Conservation (phyloP, 257 asterid genomes). For the Solanum dulcamara region DNA sequence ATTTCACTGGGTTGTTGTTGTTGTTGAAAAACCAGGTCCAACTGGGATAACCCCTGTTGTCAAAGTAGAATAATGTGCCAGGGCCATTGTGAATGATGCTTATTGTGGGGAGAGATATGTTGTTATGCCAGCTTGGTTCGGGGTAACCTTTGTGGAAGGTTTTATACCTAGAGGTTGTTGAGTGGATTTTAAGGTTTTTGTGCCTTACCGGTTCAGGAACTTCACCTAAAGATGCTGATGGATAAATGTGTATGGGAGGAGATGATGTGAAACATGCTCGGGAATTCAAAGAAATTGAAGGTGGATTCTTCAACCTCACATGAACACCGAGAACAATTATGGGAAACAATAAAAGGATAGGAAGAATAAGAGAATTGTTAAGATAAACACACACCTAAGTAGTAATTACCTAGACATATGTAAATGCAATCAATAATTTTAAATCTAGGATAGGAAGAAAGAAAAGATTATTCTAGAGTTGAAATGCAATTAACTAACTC, state of each 20-base stretch:
- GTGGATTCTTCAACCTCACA: neutral
- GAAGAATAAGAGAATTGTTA: neutral
- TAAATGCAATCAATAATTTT: neutral
- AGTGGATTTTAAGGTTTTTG: conserved; percentile 26
- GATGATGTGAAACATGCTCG: neutral
- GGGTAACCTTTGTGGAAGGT: conserved; percentile 28
- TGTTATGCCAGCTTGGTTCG: conserved; percentile 38
- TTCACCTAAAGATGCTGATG: conserved; percentile 10
- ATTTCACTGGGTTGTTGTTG: too few species aligned
- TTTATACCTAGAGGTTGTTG: conserved; percentile 38
- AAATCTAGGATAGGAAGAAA: neutral
- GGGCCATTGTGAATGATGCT: conserved; percentile 35
- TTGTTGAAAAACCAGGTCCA: conserved; percentile 21
- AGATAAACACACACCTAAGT: neutral
- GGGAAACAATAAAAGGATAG: neutral
- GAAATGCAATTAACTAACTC: neutral
- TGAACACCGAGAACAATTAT: neutral
- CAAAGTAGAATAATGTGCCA: conserved; percentile 34
- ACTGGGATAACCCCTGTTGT: conserved; percentile 28
- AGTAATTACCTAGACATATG: neutral
- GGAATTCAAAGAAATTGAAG: neutral
- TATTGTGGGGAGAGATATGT: conserved; percentile 43
- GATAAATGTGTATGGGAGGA: neutral
- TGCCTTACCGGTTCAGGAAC: conserved; percentile 14
- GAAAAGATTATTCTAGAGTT: neutral